These are phyloP conservation scores for Vitis hybrid DNA, from an alignment of 177 flowering plant genomes.

Conservation along the genomic window DNA sequence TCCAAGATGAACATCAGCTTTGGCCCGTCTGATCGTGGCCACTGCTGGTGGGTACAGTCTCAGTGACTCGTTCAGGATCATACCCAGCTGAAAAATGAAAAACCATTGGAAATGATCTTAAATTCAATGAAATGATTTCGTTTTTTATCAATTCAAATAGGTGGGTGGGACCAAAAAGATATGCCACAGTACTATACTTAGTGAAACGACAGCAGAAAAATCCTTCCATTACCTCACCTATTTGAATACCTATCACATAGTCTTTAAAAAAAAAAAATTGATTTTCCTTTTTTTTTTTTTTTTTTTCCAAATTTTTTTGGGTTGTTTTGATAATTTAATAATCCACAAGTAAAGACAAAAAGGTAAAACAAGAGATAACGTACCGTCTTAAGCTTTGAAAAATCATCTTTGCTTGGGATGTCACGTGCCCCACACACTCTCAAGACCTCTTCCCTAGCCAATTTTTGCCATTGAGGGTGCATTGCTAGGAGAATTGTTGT, in stretches of 20 bases:
- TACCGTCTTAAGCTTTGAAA: constrained; percentile 86
- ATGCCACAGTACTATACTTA: too few relatives aligned
- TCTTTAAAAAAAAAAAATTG: too few relatives aligned
- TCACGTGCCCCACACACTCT: constrained; percentile 86
- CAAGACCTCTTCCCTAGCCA: constrained; percentile 91
- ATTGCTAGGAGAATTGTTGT: constrained; percentile 84
- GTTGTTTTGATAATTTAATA: too few relatives aligned
- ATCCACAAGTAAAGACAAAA: too few relatives aligned
- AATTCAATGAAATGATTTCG: background rate
- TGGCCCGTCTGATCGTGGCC: constrained; percentile 87
- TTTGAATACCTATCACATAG: too few relatives aligned
- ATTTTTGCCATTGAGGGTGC: constrained; percentile 92
- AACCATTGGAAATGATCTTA: background rate
- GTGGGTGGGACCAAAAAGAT: too few relatives aligned
- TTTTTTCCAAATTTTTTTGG: too few relatives aligned
- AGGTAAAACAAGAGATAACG: too few relatives aligned
- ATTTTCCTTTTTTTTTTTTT: too few relatives aligned
- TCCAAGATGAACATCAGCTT: constrained; percentile 72
- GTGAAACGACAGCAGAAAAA: too few relatives aligned
- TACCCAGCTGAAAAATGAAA: constrained; percentile 58
- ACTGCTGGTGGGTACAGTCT: constrained; percentile 84
- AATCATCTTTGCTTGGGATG: constrained; percentile 71
- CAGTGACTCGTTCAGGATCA: constrained; percentile 85
- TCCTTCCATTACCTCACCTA: too few relatives aligned
- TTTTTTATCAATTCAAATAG: too few relatives aligned